Percentiles rank a stretch among this genome's conserved stretches.
Evolutionary conservation across 1,284 basidiomycete genomes (phyloP).

Genomic region (Hemileia vastatrix): DNA sequence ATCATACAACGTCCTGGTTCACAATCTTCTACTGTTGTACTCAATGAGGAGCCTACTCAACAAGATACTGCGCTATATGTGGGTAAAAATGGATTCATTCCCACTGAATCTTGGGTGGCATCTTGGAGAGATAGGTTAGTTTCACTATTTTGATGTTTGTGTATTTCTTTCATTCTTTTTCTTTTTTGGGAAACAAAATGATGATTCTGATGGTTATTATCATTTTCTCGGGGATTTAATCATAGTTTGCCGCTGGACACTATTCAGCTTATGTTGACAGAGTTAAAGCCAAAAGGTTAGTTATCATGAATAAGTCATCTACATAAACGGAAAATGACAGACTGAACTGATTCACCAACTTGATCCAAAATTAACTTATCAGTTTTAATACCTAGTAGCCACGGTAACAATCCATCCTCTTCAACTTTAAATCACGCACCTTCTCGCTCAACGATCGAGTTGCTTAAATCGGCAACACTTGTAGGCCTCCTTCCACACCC

Average conservation of each 20-base stretch:
- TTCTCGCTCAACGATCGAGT: not conserved
- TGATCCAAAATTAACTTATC: not conserved
- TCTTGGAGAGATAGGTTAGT: conserved; percentile 23
- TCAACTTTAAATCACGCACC: too few species aligned
- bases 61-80: not conserved
- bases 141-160: not conserved
- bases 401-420: not conserved
- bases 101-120: conserved; percentile 19
- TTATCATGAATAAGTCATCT: not conserved
- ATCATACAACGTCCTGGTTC: too few species aligned
- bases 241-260: conserved; percentile 21
- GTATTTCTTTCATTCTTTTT: not conserved
- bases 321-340: not conserved
- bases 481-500: conserved; percentile 12
- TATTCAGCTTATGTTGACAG: conserved; percentile 20
- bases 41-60: too few species aligned
- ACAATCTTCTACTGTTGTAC: too few species aligned
- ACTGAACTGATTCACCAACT: not conserved
- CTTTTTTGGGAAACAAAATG: not conserved
- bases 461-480: conserved; percentile 13
- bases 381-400: not conserved
- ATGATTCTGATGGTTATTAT: not conserved
- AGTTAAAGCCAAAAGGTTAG: conserved; percentile 21
- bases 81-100: conserved; percentile 14
- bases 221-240: not conserved